These are phyloP conservation scores for Psidium friedrichsthalianum DNA, from an alignment of 345 rosid genomes.

Conservation along the genomic window DNA sequence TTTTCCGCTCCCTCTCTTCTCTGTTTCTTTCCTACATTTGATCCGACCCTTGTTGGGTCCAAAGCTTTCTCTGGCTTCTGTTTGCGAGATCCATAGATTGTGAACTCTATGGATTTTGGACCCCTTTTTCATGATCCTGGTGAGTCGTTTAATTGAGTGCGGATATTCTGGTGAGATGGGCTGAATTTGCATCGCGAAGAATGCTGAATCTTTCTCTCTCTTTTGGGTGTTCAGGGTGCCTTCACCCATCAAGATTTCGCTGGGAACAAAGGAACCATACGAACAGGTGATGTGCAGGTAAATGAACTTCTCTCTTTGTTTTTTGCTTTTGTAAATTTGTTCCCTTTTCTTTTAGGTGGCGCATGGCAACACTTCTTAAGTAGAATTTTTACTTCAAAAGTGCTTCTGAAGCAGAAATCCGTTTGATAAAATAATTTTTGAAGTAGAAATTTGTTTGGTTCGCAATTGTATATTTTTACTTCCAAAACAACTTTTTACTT, in stretches of 20 bases:
- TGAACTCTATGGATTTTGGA: too few relatives aligned
- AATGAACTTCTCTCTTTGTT: neutral
- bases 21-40: too few relatives aligned
- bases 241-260: constrained; percentile 90
- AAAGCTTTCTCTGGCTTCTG: too few relatives aligned
- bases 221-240: constrained; percentile 43
- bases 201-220: neutral
- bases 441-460: too few relatives aligned
- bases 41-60: too few relatives aligned
- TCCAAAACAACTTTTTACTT: too few relatives aligned
- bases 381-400: too few relatives aligned
- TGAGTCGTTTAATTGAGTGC: constrained; percentile 1
- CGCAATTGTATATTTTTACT: too few relatives aligned
- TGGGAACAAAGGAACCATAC: constrained; percentile 78
- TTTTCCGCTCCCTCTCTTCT: too few relatives aligned
- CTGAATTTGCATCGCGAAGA: neutral
- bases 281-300: constrained; percentile 92
- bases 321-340: neutral
- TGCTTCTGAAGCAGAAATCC: too few relatives aligned
- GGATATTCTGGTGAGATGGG: neutral
- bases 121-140: constrained; percentile 5
- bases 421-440: too few relatives aligned
- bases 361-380: neutral
- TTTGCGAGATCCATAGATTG: too few relatives aligned
- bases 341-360: neutral